These are phyloP conservation scores for Phialemonium atrogriseum DNA, from an alignment of 2,329 filamentous ascomycete genomes.

Conservation along the genomic window DNA sequence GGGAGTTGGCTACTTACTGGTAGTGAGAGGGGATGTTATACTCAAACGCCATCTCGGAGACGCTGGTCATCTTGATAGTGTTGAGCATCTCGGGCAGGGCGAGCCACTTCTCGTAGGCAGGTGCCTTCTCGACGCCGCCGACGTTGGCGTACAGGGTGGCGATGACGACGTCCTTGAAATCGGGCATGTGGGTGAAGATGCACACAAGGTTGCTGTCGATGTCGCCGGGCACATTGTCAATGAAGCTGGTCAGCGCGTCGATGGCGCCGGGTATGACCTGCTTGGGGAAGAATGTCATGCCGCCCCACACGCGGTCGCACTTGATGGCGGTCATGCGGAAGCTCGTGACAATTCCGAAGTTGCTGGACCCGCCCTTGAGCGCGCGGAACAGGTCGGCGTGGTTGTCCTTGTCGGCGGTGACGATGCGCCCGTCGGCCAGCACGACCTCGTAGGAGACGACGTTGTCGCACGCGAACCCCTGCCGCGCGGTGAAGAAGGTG, in stretches of 20 bases:
- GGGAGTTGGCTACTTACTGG: slow-evolving; percentile 9
- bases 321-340: slow-evolving; percentile 11
- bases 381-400: slow-evolving; percentile 17
- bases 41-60: slow-evolving; percentile 11
- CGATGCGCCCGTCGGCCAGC: slow-evolving; percentile 28
- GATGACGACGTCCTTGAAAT: slow-evolving; percentile 10
- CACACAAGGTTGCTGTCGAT: slow-evolving; percentile 11
- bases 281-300: slow-evolving; percentile 11
- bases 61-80: slow-evolving; percentile 11
- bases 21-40: slow-evolving; percentile 10
- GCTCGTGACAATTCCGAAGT: slow-evolving; percentile 28
- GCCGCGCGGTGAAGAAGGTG: slow-evolving; percentile 15
- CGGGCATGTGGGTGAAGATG: slow-evolving; percentile 12
- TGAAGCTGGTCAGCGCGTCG: slow-evolving; percentile 10
- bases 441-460: slow-evolving; percentile 32
- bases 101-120: slow-evolving; percentile 11
- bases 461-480: slow-evolving; percentile 32
- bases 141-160: slow-evolving; percentile 10
- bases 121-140: slow-evolving; percentile 9
- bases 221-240: slow-evolving; percentile 8
- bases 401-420: slow-evolving; percentile 23
- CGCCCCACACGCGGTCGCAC: slow-evolving; percentile 14
- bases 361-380: slow-evolving; percentile 34
- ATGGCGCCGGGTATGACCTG: slow-evolving; percentile 6
- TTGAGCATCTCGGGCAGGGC: slow-evolving; percentile 9